phyloP scores from a whole-genome alignment of 371 early-diverging fungal species.

The Rhizopus arrhizus region DNA sequence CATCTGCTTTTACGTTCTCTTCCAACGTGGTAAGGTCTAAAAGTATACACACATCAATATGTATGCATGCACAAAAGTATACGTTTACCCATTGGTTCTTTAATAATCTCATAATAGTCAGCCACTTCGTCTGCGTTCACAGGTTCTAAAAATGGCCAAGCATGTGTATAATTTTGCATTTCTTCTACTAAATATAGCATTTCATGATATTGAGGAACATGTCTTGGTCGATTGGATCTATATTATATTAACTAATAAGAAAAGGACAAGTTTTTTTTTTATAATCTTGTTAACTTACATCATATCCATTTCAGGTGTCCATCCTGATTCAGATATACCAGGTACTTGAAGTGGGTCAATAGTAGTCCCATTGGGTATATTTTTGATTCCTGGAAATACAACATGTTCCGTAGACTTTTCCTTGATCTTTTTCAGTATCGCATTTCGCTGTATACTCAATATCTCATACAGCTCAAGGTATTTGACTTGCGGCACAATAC shows the following conservation, averaged over 20 bases:
- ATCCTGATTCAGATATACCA: slow-evolving; percentile 89
- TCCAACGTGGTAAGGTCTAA: slow-evolving; percentile 64
- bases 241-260: background rate
- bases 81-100: slow-evolving; percentile 94
- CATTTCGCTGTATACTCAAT: slow-evolving; percentile 71
- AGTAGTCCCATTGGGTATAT: slow-evolving; percentile 55
- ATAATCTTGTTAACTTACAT: slow-evolving; percentile 32
- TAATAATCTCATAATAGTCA: slow-evolving; percentile 96
- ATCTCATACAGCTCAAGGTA: slow-evolving; percentile 62
- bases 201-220: slow-evolving; percentile 63
- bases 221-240: slow-evolving; percentile 60
- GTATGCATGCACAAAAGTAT: background rate
- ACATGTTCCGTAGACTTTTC: slow-evolving; percentile 73
- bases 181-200: slow-evolving; percentile 78
- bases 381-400: slow-evolving; percentile 74
- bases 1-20: slow-evolving; percentile 57
- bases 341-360: slow-evolving; percentile 68
- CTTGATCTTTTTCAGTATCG: slow-evolving; percentile 82
- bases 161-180: slow-evolving; percentile 73
- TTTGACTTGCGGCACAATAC: slow-evolving; percentile 57
- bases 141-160: slow-evolving; percentile 99
- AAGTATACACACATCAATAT: background rate
- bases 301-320: slow-evolving; percentile 87
- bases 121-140: slow-evolving; percentile 92
- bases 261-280: background rate